These are phyloP conservation scores for Malus hybrid DNA, from an alignment of 331 rosid species.

Conservation along the genomic window DNA sequence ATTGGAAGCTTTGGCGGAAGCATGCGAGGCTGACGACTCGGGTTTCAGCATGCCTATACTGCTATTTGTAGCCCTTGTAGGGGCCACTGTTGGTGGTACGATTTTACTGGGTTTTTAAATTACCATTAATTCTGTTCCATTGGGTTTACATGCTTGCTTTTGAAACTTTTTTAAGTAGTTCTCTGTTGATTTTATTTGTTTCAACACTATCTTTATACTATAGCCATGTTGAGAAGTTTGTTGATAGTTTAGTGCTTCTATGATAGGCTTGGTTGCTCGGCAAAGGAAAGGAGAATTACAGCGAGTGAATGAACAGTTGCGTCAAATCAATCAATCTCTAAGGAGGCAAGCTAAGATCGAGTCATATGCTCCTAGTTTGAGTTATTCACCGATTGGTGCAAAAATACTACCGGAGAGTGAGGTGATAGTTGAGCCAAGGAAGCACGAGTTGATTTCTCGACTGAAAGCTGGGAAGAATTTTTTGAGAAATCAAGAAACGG, in stretches of 20 bases:
- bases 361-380: conserved; percentile 89
- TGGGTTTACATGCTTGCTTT: not conserved
- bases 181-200: not conserved
- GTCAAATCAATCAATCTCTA: conserved; percentile 77
- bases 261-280: conserved; percentile 83
- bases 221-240: not conserved
- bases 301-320: conserved; percentile 77
- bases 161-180: not conserved
- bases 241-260: conserved; percentile 7
- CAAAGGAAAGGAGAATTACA: conserved; percentile 82
- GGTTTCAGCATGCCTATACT: conserved; percentile 80
- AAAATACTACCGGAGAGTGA: conserved; percentile 60
- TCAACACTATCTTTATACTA: not conserved
- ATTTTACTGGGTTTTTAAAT: conserved; percentile 11
- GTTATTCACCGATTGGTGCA: conserved; percentile 81
- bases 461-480: conserved; percentile 79
- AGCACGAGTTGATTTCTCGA: conserved; percentile 74
- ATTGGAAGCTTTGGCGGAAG: conserved; percentile 72
- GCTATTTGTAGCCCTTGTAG: conserved; percentile 75
- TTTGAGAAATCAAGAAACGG: conserved; percentile 78
- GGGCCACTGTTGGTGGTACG: conserved; percentile 98
- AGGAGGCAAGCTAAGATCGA: conserved; percentile 96
- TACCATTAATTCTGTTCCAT: not conserved
- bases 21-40: conserved; percentile 69
- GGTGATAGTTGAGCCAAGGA: conserved; percentile 69